Conservation (phyloP, 176 grass and related monocot species). For the Musa troglodytarum region DNA sequence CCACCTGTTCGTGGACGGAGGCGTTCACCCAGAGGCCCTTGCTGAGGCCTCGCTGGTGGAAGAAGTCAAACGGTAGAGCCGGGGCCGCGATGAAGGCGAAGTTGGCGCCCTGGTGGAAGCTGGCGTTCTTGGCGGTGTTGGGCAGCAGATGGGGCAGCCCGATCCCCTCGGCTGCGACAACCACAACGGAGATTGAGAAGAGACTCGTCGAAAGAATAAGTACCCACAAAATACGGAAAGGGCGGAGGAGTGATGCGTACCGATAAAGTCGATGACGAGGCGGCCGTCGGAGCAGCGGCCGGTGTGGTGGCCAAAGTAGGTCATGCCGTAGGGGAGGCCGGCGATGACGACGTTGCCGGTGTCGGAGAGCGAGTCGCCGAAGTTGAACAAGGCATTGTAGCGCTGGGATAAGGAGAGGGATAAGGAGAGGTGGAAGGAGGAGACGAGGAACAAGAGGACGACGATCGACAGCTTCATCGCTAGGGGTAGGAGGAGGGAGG, state of each 20-base stretch:
- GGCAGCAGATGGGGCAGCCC: conserved; percentile 61
- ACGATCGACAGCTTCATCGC: neutral
- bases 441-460: conserved; percentile 1
- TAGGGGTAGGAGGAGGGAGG: neutral
- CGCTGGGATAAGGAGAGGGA: conserved; percentile 1
- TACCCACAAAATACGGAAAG: neutral
- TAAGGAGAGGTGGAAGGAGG: neutral
- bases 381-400: conserved; percentile 18
- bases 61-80: conserved; percentile 52
- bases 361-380: conserved; percentile 15
- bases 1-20: conserved; percentile 51
- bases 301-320: conserved; percentile 8
- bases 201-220: neutral
- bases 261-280: conserved; percentile 10
- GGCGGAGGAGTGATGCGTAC: neutral
- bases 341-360: conserved; percentile 15
- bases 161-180: conserved; percentile 43
- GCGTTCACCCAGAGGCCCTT: conserved; percentile 58
- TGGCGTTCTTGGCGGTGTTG: conserved; percentile 36
- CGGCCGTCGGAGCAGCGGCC: conserved; percentile 16
- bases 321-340: conserved; percentile 15
- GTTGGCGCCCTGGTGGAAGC: conserved; percentile 62
- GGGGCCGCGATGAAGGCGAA: conserved; percentile 89
- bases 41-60: conserved; percentile 40
- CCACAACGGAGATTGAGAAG: neutral